phyloP scores from a whole-genome alignment of 176 grass and related monocot species.

The Musa schizocarpa region DNA sequence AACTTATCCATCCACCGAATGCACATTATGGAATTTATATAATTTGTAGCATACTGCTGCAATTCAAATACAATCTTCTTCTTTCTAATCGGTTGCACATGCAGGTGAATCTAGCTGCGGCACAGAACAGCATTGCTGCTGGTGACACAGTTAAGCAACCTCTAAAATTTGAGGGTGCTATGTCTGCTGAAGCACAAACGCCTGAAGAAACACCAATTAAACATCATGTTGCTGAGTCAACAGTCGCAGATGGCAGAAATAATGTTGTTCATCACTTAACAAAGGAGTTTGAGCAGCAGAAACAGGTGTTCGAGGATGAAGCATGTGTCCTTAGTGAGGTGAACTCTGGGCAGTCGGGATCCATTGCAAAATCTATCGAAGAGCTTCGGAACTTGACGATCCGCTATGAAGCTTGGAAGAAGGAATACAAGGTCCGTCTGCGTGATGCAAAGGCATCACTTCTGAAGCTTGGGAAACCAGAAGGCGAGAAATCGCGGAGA shows the following conservation, averaged over 20 bases:
- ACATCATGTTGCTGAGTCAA: not conserved
- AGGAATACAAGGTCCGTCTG: conserved; percentile 41
- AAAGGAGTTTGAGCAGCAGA: conserved; percentile 27
- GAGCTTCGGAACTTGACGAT: conserved; percentile 34
- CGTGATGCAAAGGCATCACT: conserved; percentile 17
- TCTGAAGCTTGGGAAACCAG: not conserved
- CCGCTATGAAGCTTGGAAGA: conserved; percentile 32
- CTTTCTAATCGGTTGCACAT: not conserved
- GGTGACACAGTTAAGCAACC: not conserved
- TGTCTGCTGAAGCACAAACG: not conserved
- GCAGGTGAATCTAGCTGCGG: not conserved
- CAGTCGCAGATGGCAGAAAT: not conserved
- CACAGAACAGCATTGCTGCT: not conserved
- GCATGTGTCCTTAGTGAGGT: not conserved
- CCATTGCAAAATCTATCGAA: conserved; percentile 10
- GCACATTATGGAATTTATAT: too few species aligned
- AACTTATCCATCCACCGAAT: too few species aligned
- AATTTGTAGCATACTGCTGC: not conserved
- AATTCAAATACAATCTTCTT: not conserved
- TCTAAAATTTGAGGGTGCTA: not conserved
- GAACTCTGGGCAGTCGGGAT: conserved; percentile 3
- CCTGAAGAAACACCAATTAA: not conserved
- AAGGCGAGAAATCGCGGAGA: not conserved
- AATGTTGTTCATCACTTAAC: conserved; percentile 8
- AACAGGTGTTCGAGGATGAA: conserved; percentile 23